Conservation (phyloP, 2,329 filamentous ascomycete genomes). For the Fusarium sp. region DNA sequence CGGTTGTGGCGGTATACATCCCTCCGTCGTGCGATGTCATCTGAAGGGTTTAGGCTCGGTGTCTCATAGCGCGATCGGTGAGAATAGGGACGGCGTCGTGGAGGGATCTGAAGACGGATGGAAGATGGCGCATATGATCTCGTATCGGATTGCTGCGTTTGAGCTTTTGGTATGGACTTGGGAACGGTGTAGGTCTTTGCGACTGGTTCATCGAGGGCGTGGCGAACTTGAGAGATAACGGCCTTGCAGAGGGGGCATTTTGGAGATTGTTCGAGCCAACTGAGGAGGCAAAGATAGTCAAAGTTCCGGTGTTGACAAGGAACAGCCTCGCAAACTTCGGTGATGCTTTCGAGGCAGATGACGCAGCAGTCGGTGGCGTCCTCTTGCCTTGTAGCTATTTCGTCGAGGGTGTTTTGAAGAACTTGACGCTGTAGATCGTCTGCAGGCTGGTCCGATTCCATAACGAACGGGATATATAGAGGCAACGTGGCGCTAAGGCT, state of each 20-base stretch:
- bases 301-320: constrained; percentile 87
- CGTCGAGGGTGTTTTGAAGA: constrained; percentile 60
- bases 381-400: constrained; percentile 53
- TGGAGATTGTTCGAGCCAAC: constrained; percentile 80
- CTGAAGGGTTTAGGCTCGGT: constrained; percentile 16
- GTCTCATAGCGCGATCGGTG: constrained; percentile 19
- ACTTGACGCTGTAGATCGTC: constrained; percentile 57
- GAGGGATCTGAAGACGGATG: constrained; percentile 6
- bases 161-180: constrained; percentile 50
- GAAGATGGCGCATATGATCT: constrained; percentile 14
- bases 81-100: constrained; percentile 22
- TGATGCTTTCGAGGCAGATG: constrained; percentile 85
- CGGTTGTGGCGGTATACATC: constrained; percentile 79
- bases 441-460: constrained; percentile 45
- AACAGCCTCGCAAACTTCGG: constrained; percentile 76
- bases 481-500: background rate
- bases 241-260: constrained; percentile 84
- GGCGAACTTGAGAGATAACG: constrained; percentile 70
- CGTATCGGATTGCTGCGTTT: constrained; percentile 2
- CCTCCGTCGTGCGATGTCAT: constrained; percentile 66
- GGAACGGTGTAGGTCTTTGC: constrained; percentile 67
- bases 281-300: constrained; percentile 86
- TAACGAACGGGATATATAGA: background rate
- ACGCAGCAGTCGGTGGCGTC: constrained; percentile 71
- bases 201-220: constrained; percentile 67